Percentiles rank a stretch among this genome's conserved stretches.
phyloP scores from a whole-genome alignment of 345 rosid genomes.

The Pelargonium nanum region DNA sequence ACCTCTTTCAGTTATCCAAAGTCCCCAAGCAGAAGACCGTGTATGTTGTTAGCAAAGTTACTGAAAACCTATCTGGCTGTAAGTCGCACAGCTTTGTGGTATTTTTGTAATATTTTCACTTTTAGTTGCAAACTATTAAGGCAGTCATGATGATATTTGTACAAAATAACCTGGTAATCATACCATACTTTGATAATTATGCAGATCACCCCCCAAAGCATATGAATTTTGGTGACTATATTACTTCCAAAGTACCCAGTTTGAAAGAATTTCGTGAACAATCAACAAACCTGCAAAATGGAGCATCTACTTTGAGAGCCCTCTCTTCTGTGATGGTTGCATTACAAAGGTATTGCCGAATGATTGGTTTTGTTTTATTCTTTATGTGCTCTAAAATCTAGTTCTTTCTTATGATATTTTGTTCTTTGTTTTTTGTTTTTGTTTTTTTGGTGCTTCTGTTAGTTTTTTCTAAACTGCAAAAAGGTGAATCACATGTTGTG shows the following conservation, averaged over 20 bases:
- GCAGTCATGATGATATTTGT: neutral
- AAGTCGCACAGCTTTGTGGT: conserved; percentile 28
- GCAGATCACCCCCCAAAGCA: conserved; percentile 71
- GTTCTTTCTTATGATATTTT: too few relatives aligned
- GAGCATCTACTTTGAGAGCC: conserved; percentile 46
- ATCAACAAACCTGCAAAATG: conserved; percentile 36
- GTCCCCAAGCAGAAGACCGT: conserved; percentile 62
- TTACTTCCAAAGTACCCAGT: conserved; percentile 65
- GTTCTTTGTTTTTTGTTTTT: too few relatives aligned
- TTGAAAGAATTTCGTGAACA: conserved; percentile 44
- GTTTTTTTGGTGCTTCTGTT: too few relatives aligned
- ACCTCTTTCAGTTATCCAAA: conserved; percentile 75
- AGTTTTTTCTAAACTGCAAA: too few relatives aligned
- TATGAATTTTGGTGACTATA: conserved; percentile 45
- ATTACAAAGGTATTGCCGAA: conserved; percentile 52
- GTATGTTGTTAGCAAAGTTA: conserved; percentile 57
- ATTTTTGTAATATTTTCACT: neutral
- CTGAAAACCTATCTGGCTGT: conserved; percentile 79
- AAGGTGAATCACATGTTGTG: too few relatives aligned
- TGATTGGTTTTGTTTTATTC: neutral
- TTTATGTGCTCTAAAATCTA: too few relatives aligned
- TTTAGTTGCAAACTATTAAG: neutral
- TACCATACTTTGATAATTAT: conserved; percentile 8
- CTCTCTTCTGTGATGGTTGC: conserved; percentile 71
- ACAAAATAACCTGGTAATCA: conserved; percentile 2